Evolutionary conservation across 148 eudicot species (phyloP).

Genomic region (Rhododendron williamsianum): DNA sequence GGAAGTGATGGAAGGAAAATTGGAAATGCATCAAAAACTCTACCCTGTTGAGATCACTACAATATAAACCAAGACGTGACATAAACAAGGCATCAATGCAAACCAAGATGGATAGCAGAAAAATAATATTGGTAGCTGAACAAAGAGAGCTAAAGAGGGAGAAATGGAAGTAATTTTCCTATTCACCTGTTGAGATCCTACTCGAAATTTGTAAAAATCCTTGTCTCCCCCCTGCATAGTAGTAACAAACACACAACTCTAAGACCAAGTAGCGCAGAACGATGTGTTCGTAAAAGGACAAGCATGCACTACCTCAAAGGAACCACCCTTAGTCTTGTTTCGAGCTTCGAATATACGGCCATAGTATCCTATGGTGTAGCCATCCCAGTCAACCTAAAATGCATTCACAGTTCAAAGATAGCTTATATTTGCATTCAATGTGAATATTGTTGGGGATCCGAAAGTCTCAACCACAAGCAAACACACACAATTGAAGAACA

Average conservation of each 20-base stretch:
- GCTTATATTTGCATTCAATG: background rate
- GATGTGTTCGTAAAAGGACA: background rate
- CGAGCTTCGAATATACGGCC: constrained; percentile 99
- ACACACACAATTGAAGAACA: too few species aligned
- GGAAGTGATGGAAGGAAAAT: background rate
- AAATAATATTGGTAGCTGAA: background rate
- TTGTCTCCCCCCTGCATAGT: constrained; percentile 77
- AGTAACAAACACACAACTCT: constrained; percentile 6
- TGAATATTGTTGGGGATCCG: too few species aligned
- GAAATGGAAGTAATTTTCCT: background rate
- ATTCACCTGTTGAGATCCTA: constrained; percentile 78
- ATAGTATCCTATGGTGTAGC: constrained; percentile 96
- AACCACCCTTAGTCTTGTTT: constrained; percentile 97
- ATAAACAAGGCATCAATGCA: background rate
- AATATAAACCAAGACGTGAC: background rate
- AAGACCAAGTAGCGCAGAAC: background rate
- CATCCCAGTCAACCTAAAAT: constrained; percentile 96
- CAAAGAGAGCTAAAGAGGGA: background rate
- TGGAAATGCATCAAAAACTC: background rate
- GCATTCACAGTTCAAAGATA: constrained; percentile 6
- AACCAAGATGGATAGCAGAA: background rate
- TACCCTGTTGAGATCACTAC: background rate
- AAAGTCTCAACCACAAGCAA: too few species aligned
- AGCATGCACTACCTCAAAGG: constrained; percentile 67
- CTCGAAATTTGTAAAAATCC: constrained; percentile 76